phyloP scores from a whole-genome alignment of 805 yeast genomes.

The Saccharomyces eubayanus region DNA sequence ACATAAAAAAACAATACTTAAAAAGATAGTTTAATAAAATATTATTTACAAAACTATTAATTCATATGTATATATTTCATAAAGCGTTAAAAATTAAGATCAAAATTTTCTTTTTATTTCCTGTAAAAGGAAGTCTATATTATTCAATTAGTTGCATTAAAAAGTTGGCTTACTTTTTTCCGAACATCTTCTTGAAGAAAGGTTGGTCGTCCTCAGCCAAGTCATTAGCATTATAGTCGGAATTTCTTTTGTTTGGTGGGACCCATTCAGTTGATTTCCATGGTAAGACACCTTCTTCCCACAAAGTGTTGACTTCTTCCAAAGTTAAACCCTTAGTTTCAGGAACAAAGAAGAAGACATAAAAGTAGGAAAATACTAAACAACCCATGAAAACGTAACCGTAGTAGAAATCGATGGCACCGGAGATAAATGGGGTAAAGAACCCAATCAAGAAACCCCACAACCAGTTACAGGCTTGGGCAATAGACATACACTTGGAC shows the following conservation, averaged over 20 bases:
- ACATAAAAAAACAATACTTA: background rate
- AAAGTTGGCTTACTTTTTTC: background rate
- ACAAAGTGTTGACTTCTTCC: constrained; percentile 67
- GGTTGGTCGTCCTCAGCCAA: constrained; percentile 23
- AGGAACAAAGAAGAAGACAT: constrained; percentile 58
- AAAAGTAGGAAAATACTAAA: constrained; percentile 44
- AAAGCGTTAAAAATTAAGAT: background rate
- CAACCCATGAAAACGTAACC: constrained; percentile 57
- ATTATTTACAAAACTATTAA: background rate
- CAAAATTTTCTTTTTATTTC: background rate
- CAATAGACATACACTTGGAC: constrained; percentile 45
- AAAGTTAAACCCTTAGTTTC: constrained; percentile 72
- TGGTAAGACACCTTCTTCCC: constrained; percentile 33
- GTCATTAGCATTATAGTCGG: constrained; percentile 20
- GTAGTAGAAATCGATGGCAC: constrained; percentile 53
- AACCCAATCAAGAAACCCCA: constrained; percentile 60
- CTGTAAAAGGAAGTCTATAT: background rate
- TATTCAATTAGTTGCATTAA: constrained; percentile 1
- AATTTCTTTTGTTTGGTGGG: constrained; percentile 36
- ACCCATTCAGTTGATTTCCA: constrained; percentile 42
- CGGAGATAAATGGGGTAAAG: constrained; percentile 61
- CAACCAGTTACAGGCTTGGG: constrained; percentile 51
- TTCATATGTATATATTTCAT: background rate
- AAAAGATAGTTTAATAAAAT: background rate
- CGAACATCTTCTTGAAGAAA: constrained; percentile 15